These are phyloP conservation scores for Coccomyxa sp. DNA, from an alignment of 139 green algal species.

Conservation along the genomic window DNA sequence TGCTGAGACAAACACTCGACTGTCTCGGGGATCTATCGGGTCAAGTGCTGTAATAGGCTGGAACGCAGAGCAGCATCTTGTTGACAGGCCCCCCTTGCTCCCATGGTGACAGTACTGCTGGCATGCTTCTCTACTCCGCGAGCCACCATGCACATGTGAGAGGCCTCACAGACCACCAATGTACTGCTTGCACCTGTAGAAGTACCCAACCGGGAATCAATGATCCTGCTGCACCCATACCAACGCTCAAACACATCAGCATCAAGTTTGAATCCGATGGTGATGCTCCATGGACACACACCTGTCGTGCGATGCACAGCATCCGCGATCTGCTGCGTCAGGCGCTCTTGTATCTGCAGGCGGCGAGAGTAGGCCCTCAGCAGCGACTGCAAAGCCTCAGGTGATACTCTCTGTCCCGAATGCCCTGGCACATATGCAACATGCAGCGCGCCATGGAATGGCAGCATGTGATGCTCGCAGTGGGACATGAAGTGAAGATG, in stretches of 20 bases:
- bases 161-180: slow-evolving; percentile 78
- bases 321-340: slow-evolving; percentile 83
- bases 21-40: background rate
- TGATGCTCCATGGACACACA: background rate
- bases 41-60: background rate
- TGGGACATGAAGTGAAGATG: slow-evolving; percentile 33
- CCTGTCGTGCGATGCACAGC: slow-evolving; percentile 36
- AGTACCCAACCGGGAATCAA: too few relatives aligned
- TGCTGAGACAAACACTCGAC: background rate
- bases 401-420: background rate
- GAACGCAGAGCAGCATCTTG: background rate
- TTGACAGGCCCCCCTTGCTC: slow-evolving; percentile 33
- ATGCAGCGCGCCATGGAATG: slow-evolving; percentile 80
- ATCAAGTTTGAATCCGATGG: background rate
- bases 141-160: slow-evolving; percentile 98
- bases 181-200: slow-evolving; percentile 24
- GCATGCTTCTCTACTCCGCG: slow-evolving; percentile 87
- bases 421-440: slow-evolving; percentile 38
- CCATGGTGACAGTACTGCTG: slow-evolving; percentile 64
- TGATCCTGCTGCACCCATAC: background rate
- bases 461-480: slow-evolving; percentile 98
- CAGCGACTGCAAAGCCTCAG: slow-evolving; percentile 23
- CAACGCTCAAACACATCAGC: background rate
- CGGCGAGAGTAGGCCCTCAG: slow-evolving; percentile 56
- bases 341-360: slow-evolving; percentile 81